Base-by-base conservation (phyloP, 2,329 filamentous ascomycete genomes). In the Xylaria sp. region DNA sequence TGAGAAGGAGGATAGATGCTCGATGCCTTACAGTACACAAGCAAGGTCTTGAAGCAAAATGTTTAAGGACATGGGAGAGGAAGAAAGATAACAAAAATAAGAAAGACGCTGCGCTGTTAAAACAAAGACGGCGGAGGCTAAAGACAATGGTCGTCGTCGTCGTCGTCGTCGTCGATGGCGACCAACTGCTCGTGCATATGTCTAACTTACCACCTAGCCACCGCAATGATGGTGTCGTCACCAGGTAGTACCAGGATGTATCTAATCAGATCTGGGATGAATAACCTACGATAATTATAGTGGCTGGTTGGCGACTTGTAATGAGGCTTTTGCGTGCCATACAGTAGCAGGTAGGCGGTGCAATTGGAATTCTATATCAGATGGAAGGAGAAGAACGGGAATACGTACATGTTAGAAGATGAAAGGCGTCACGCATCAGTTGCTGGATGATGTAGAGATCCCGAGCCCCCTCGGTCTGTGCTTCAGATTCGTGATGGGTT, bases 401-500 rank as follows among this genome's bases (percentile, higher is more conserved):
- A 37, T 44, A 8, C 25, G 60, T 29, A 18, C 25, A 32, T 53
- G 9, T 27, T 44, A 25, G 21, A 12, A 27, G 25, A 16, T 8
- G 42, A 48, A 37, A 3, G 21, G 44, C 35, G 21, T 32, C 12
- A 18, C 44, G 23, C 32, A 68, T 68, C 42, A 60, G 55, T 18
- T 27, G 23, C 35, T 48, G 18, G 32, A 50, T 42, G 23, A 47
- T 53, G 29, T 29, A 44, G 40, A 44, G 25, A 37, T 60, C 21
- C 27, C 35, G 27, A 60, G 40, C 58, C 42, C 37, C 51, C 5
- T 65, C 61, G 51, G 25, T 50, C 37, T 37, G 25, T 51, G 61
- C 66, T 55, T 68, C 60, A 60, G 40, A 40, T 48, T 50, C 40
- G 32, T 23, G 23, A 64, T 62, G 37, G 51, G 48, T 51, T 50